Evolutionary conservation across 768 basidiomycete genomes (phyloP).

Genomic region (Boletus fagicola): DNA sequence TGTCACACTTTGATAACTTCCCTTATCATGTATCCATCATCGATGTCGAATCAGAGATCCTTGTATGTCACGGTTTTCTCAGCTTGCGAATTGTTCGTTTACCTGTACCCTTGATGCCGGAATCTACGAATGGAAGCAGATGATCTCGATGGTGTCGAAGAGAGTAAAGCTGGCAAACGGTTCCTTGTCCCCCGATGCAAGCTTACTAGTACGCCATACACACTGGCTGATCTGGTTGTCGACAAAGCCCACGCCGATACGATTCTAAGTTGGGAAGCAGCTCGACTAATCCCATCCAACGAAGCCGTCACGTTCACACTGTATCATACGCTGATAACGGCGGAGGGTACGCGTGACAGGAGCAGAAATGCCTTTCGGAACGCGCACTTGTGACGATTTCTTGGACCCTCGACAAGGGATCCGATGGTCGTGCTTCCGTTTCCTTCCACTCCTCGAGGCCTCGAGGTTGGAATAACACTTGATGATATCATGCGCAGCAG

Average conservation of each 20-base stretch:
- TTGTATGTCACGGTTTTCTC: constrained; percentile 5
- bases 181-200: neutral
- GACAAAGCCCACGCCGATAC: neutral
- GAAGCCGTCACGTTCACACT: neutral
- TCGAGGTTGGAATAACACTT: constrained; percentile 11
- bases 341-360: constrained; percentile 1
- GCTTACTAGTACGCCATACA: neutral
- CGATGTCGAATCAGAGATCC: neutral
- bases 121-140: neutral
- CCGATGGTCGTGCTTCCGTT: constrained; percentile 1
- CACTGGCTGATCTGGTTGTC: neutral
- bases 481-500: constrained; percentile 8
- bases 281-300: constrained; percentile 5
- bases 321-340: constrained; percentile 5
- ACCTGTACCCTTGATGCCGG: neutral
- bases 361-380: constrained; percentile 6
- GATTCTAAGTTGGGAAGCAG: neutral
- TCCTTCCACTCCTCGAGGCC: constrained; percentile 9
- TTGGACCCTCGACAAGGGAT: constrained; percentile 4
- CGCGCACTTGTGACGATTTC: neutral
- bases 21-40: neutral
- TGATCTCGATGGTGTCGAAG: constrained; percentile 4
- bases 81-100: neutral
- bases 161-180: neutral
- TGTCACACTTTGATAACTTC: constrained; percentile 6